phyloP scores from a whole-genome alignment of 352 stramenopile genomes.

The Pythium oligandrum region DNA sequence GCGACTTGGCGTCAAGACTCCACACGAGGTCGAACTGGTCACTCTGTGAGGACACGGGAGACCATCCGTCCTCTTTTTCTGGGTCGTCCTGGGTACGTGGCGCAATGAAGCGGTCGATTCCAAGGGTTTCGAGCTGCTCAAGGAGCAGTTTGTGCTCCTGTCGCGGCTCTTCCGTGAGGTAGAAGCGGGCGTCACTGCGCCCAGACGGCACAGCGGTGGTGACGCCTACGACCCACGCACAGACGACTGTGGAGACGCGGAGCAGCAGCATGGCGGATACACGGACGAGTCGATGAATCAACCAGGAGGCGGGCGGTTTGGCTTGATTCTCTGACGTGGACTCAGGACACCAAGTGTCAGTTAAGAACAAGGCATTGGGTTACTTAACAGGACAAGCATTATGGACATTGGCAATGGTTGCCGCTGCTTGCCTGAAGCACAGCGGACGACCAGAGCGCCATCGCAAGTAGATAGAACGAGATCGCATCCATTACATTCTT shows the following conservation, averaged over 20 bases:
- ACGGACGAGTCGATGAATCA: neutral
- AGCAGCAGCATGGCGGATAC: constrained; percentile 6
- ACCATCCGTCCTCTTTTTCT: constrained; percentile 23
- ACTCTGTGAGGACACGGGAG: constrained; percentile 32
- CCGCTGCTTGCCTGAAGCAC: no score
- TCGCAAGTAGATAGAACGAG: no score
- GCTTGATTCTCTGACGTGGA: no score
- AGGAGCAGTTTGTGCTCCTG: constrained; percentile 36
- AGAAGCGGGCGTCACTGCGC: constrained; percentile 34
- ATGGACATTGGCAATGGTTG: no score
- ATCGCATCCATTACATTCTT: no score
- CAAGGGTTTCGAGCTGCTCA: constrained; percentile 44
- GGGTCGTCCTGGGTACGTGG: neutral
- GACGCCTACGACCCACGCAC: neutral
- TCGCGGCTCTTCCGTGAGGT: constrained; percentile 37
- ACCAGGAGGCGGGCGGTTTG: no score
- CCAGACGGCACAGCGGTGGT: neutral
- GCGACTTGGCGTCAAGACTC: constrained; percentile 27
- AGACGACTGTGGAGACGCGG: neutral
- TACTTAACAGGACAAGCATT: no score
- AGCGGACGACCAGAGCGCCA: no score
- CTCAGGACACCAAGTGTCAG: no score
- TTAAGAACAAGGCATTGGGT: no score
- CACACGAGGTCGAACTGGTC: constrained; percentile 67
- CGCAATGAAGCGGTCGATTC: constrained; percentile 44